These are phyloP conservation scores for Gnomoniopsis smithogilvyi DNA, from an alignment of 2,329 filamentous ascomycete genomes.

Conservation along the genomic window DNA sequence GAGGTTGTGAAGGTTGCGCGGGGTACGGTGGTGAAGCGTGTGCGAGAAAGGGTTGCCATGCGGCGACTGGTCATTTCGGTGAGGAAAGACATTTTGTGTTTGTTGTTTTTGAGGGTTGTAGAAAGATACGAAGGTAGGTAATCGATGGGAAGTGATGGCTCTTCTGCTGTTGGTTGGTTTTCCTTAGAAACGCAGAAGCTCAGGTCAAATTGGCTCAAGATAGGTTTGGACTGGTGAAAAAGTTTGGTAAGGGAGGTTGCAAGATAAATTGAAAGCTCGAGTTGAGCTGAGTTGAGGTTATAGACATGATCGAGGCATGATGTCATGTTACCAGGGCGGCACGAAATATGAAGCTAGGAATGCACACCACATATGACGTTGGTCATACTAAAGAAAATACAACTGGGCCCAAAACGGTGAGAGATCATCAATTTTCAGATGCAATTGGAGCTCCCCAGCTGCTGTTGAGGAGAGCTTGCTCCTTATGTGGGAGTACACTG, in stretches of 20 bases:
- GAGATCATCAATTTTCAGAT: not conserved
- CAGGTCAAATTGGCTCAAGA: slow-evolving; percentile 17
- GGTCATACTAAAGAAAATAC: too few species aligned
- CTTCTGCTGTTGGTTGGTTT: slow-evolving; percentile 1
- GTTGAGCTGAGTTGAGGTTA: too few species aligned
- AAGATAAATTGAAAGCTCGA: not conserved
- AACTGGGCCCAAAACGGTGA: not conserved
- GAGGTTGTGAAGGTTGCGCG: slow-evolving; percentile 49
- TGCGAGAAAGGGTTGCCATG: slow-evolving; percentile 35
- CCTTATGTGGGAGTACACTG: too few species aligned
- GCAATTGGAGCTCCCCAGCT: too few species aligned
- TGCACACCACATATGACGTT: slow-evolving; percentile 5
- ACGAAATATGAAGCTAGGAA: not conserved
- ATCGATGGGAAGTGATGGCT: not conserved
- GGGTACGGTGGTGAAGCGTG: slow-evolving; percentile 30
- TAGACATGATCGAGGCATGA: not conserved
- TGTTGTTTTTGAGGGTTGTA: slow-evolving; percentile 5
- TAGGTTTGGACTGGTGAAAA: not conserved
- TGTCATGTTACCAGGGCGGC: not conserved
- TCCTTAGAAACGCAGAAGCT: too few species aligned
- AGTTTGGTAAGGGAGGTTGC: not conserved
- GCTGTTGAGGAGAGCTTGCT: too few species aligned
- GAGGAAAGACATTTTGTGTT: slow-evolving; percentile 50
- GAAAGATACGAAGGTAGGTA: slow-evolving; percentile 22
- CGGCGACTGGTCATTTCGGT: slow-evolving; percentile 43